Evolutionary conservation across 169 alveolate species (phyloP).

Genomic region (Plasmodium gallinaceum): DNA sequence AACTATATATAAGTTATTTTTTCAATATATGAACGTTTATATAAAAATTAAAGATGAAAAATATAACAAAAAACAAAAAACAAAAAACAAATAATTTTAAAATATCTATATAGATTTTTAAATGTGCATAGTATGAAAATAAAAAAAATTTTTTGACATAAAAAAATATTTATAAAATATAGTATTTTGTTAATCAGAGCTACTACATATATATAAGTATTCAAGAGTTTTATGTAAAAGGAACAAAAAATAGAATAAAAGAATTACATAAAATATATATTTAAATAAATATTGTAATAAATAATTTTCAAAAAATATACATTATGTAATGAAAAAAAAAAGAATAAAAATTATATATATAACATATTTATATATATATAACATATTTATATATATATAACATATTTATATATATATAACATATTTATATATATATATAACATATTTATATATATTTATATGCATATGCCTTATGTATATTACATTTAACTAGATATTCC

Average conservation of each 20-base stretch:
- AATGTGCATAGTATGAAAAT: background rate
- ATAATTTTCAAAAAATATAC: too few relatives aligned
- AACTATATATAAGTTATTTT: too few relatives aligned
- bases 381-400: too few relatives aligned
- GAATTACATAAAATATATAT: background rate
- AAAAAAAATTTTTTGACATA: constrained; percentile 7
- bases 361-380: too few relatives aligned
- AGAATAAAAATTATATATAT: too few relatives aligned
- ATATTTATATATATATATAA: background rate
- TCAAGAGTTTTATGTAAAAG: background rate
- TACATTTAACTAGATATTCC: constrained; percentile 79
- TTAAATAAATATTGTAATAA: constrained; percentile 1
- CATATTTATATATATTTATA: background rate
- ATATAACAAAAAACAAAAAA: constrained; percentile 17
- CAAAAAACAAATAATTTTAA: constrained; percentile 54
- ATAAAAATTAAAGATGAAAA: constrained; percentile 10
- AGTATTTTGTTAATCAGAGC: constrained; percentile 11
- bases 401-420: background rate
- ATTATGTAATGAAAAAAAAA: too few relatives aligned
- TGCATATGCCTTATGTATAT: background rate
- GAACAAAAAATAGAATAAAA: constrained; percentile 6
- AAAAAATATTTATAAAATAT: constrained; percentile 4
- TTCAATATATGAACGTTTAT: too few relatives aligned
- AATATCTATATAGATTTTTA: background rate
- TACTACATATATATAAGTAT: background rate